phyloP scores from a whole-genome alignment of 371 early-diverging fungal species.

The Synchytrium microbalum region DNA sequence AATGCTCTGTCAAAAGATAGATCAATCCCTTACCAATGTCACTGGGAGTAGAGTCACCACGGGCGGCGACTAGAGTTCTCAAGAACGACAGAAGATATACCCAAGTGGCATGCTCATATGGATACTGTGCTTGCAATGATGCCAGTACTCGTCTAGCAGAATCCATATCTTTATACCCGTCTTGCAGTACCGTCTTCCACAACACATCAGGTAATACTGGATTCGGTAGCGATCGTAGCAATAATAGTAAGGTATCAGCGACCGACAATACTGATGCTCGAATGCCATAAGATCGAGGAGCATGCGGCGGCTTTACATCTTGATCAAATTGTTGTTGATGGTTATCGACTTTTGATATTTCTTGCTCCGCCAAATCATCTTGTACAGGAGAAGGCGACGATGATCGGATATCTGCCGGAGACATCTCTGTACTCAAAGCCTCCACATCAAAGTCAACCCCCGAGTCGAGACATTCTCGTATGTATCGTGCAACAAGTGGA shows the following conservation, averaged over 20 bases:
- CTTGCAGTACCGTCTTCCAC: neutral
- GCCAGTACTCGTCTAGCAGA: neutral
- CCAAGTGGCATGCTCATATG: neutral
- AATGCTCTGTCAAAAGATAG: no score
- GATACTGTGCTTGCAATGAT: neutral
- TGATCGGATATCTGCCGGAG: neutral
- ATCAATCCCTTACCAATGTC: neutral
- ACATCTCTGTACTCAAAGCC: slow-evolving; percentile 20
- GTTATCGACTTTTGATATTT: neutral
- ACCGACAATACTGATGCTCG: neutral
- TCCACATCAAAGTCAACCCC: slow-evolving; percentile 62
- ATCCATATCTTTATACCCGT: neutral
- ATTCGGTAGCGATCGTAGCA: neutral
- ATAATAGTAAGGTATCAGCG: neutral
- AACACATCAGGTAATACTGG: neutral
- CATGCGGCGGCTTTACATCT: neutral
- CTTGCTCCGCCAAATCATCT: neutral
- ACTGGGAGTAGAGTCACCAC: neutral
- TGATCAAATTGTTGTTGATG: neutral
- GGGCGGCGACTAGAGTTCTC: neutral
- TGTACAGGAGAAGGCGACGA: no score
- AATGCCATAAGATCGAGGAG: neutral
- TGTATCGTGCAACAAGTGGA: slow-evolving; percentile 49
- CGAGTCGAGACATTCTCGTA: slow-evolving; percentile 75
- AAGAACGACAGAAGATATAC: neutral